Base-by-base conservation (phyloP, 2,329 filamentous ascomycete genomes). In the Rhynchosporium secalis region DNA sequence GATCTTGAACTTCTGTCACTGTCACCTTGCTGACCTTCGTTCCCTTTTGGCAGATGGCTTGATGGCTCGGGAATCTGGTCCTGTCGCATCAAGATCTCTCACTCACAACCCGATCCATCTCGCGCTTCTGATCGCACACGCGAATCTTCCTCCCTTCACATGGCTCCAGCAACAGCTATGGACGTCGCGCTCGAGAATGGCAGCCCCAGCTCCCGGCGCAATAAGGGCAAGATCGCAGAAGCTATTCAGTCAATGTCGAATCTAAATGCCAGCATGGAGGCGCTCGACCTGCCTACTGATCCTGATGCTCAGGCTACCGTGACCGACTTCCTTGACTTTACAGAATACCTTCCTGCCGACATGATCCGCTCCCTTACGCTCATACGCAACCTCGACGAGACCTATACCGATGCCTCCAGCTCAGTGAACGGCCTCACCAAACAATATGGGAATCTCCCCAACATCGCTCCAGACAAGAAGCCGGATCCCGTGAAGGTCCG, bases 221-320 rank as follows among this genome's bases (percentile, higher is more conserved):
- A 71, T 29, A 69, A 72, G 54, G 70, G 64, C 38, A 71, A 72
- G 63, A 66, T 74, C 33, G 69, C 65, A n/a, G 71, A 73, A 58
- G 70, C 71, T 38, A 66, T 74, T 5, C 71, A 73, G 59, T 71
- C 65, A 9, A 72, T 74, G 69, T 65, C 65, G 26, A 72, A 70
- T 56, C 57, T 73, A 45, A 70, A 72, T 60, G 68, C 60, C 20
- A 70, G 66, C 56, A 66, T 74, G 62, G 72, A 73, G 26, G 60
- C 59, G 3, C 61, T 74, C 45, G 70, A 73, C 52, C 58, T 71
- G 28, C 72, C 72, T 67, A 79, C 81, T 58, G 86, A 89, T 66
- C 86, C 86, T 5, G 86, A 89, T 76, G 85, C 85, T 31, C 85
- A 88, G 69, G 85, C 86, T 6, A 88, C 86, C n/a, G 82, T 88